phyloP scores from a whole-genome alignment of 805 yeast species.

The Spathaspora sp. region DNA sequence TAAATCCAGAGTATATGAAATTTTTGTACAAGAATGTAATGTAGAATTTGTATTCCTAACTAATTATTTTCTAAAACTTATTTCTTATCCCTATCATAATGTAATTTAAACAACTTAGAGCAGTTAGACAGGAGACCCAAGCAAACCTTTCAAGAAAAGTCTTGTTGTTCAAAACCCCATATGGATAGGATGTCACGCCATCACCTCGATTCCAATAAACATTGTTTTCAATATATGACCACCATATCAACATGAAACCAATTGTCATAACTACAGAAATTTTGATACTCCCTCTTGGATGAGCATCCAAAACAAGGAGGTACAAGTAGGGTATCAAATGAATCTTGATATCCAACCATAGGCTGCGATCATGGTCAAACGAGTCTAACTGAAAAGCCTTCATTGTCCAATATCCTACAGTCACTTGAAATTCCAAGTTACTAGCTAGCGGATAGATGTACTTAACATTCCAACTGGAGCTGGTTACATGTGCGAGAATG shows the following conservation, averaged over 20 bases:
- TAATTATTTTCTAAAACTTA: not conserved
- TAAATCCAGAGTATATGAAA: not conserved
- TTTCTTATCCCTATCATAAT: not conserved
- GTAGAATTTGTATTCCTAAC: no score
- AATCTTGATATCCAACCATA: constrained; percentile 17
- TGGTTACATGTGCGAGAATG: not conserved
- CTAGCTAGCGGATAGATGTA: constrained; percentile 9
- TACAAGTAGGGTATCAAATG: constrained; percentile 23
- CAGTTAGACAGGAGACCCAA: constrained; percentile 4
- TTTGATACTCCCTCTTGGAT: not conserved
- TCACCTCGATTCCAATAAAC: constrained; percentile 9
- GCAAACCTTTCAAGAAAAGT: not conserved
- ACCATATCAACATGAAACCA: constrained; percentile 5
- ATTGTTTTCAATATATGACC: constrained; percentile 15
- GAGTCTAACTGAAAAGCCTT: constrained; percentile 12
- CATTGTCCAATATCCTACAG: constrained; percentile 20
- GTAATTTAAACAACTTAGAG: constrained; percentile 6
- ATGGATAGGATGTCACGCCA: constrained; percentile 6
- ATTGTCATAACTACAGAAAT: constrained; percentile 5
- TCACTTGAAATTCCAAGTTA: constrained; percentile 21
- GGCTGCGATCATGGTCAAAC: constrained; percentile 14
- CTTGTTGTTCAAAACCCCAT: constrained; percentile 7
- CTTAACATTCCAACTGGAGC: not conserved
- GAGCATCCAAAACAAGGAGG: constrained; percentile 9
- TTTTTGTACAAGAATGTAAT: no score